phyloP scores from a whole-genome alignment of 768 basidiomycete genomes.

The Sarcodon sp. region DNA sequence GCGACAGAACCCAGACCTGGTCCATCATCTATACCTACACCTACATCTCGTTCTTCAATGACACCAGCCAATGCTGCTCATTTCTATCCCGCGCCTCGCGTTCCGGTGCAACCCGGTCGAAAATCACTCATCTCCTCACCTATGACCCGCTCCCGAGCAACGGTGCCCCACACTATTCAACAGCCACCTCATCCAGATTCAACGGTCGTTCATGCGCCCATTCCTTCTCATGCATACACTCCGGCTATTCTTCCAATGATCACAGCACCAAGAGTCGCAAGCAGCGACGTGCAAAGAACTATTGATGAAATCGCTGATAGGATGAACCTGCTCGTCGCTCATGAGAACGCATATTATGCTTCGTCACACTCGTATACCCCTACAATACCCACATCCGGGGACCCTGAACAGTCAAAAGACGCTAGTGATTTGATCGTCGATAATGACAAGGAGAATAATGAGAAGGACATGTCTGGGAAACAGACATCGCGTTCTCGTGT shows the following conservation, averaged over 20 bases:
- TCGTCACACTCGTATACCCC: background rate
- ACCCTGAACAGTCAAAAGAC: too few relatives aligned
- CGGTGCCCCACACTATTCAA: background rate
- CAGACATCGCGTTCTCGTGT: constrained; percentile 10
- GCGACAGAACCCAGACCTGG: too few relatives aligned
- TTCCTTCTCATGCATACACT: constrained; percentile 8
- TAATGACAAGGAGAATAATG: constrained; percentile 26
- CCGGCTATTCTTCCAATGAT: constrained; percentile 21
- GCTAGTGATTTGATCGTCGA: constrained; percentile 2
- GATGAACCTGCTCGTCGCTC: constrained; percentile 25
- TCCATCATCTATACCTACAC: too few relatives aligned
- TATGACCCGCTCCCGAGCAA: too few relatives aligned
- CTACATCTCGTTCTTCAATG: too few relatives aligned
- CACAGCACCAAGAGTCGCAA: constrained; percentile 26
- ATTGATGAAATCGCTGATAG: constrained; percentile 34
- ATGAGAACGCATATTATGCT: background rate
- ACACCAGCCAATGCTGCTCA: too few relatives aligned
- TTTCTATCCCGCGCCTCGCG: too few relatives aligned
- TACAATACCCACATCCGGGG: background rate
- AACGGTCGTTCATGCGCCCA: constrained; percentile 10
- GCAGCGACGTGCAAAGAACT: constrained; percentile 26
- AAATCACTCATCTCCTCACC: too few relatives aligned
- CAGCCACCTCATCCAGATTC: background rate
- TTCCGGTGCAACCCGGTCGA: too few relatives aligned
- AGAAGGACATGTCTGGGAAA: constrained; percentile 18